Percentiles rank a stretch among this genome's conserved stretches.
phyloP scores from a whole-genome alignment of 179 eudicot species.

The Spinacia oleracea region DNA sequence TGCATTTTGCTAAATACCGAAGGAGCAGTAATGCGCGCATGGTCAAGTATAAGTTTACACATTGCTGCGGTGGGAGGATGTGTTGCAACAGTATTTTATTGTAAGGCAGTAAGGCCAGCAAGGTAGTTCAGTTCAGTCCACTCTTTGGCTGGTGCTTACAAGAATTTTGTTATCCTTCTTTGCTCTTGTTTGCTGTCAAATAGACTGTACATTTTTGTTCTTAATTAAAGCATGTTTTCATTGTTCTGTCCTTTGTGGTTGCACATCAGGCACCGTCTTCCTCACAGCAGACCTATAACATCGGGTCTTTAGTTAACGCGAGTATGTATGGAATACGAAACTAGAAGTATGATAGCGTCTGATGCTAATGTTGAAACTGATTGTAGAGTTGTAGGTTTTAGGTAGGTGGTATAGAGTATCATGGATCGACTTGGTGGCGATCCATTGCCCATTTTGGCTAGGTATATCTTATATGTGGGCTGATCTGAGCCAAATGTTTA shows the following conservation, averaged over 20 bases:
- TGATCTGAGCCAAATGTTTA: too few relatives aligned
- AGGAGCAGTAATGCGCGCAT: not conserved
- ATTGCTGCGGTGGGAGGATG: not conserved
- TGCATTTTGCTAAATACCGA: not conserved
- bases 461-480: not conserved
- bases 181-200: slow-evolving; percentile 32
- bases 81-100: not conserved
- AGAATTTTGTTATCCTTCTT: slow-evolving; percentile 26
- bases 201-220: slow-evolving; percentile 12
- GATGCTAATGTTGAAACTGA: too few relatives aligned
- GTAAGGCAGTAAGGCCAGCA: not conserved
- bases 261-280: slow-evolving; percentile 32
- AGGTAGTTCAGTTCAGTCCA: not conserved
- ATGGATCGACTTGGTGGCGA: not conserved
- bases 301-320: not conserved
- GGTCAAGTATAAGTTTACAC: not conserved
- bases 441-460: not conserved
- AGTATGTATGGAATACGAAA: not conserved
- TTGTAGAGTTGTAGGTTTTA: too few relatives aligned
- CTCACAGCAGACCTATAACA: not conserved
- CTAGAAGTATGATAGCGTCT: too few relatives aligned
- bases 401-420: not conserved
- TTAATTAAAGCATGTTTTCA: not conserved
- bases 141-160: slow-evolving; percentile 27
- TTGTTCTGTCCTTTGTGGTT: not conserved